A percentile compares a stretch with the other conserved stretches of the same genome.
These are phyloP conservation scores for Verticillium tricorpus DNA, from an alignment of 2,329 filamentous ascomycete genomes.

Conservation along the genomic window DNA sequence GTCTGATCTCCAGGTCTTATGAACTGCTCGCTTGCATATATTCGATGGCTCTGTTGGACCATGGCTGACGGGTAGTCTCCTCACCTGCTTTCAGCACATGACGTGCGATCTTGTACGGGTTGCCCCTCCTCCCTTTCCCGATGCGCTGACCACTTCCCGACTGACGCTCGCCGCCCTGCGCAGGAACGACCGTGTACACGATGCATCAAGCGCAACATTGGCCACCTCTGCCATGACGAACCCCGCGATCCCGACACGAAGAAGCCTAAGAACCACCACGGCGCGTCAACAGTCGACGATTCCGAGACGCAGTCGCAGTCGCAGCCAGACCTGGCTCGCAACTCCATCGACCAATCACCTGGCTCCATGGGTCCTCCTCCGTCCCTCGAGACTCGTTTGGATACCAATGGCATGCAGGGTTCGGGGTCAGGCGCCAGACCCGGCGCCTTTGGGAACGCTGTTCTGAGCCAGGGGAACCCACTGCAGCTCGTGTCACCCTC, in stretches of 20 bases:
- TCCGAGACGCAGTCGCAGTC: constrained; percentile 43
- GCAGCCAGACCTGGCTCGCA: constrained; percentile 40
- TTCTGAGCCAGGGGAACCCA: constrained; percentile 45
- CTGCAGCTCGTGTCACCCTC: constrained; percentile 70
- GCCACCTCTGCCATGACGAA: constrained; percentile 96
- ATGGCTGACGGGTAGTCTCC: constrained; percentile 40
- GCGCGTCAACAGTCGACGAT: constrained; percentile 55
- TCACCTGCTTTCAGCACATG: constrained; percentile 66
- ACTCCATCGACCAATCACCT: constrained; percentile 49
- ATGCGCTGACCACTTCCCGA: constrained; percentile 6
- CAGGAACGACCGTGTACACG: constrained; percentile 94
- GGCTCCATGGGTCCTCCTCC: constrained; percentile 53
- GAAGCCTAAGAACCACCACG: constrained; percentile 66
- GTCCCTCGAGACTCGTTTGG: constrained; percentile 28
- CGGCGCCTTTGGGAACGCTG: constrained; percentile 14
- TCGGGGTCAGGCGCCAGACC: constrained; percentile 3
- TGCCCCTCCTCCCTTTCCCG: constrained; percentile 13
- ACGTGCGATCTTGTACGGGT: constrained; percentile 81
- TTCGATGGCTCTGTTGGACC: constrained; percentile 16
- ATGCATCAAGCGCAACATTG: constrained; percentile 98
- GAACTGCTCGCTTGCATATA: background rate
- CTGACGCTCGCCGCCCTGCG: constrained; percentile 21
- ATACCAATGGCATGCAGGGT: background rate
- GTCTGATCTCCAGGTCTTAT: background rate
- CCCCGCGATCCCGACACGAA: constrained; percentile 80